Evolutionary conservation across 2,329 filamentous ascomycete genomes (phyloP), one percentile per base, ranked within the genome.

Genomic region (Penicillium sp.): DNA sequence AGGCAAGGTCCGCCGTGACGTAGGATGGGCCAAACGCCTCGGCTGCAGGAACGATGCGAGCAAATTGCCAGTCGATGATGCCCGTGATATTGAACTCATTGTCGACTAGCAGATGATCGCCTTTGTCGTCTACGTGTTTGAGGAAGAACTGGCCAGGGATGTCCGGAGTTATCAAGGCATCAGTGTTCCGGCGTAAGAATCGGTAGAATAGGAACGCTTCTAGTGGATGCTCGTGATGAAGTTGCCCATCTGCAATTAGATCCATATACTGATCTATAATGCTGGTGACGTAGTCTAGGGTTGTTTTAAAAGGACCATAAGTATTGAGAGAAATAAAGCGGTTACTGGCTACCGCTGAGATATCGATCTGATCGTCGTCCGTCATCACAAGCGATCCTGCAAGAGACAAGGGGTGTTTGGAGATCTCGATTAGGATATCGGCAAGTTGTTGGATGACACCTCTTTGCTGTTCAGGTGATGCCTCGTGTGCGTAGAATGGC

Each of bases 41-140:
- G 26, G 62, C 57, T 40, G 66, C 61, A 6, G 72, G 62, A 1
- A 68, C 63, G 52, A 61, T 53, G 30, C 61, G 53, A 38, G 66
- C 64, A 66, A 66, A 71, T 49, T 76, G 70, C 74, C 74, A 79
- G 59, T 79, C 75, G 54, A 79, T 78, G 24, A 79, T 74, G 0
- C 75, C 74, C 6, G 71, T 77, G 40, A 79, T 70, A 58, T 76
- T 76, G 59, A 69, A 74, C 16, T 76, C 35, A 3, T 76, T 67
- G 58, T 79, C 73, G 0, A 70, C 71, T 2, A 79, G 62, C 24
- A 80, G 68, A 59, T 79, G 75, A 54, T 77, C 73, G 12, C 74
- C 76, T 60, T 77, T 79, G 61, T 79, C 76, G 54, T 76, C 72
- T 20, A 68, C 59, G 56, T 77, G 71, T 61, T 78, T 79, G 9